Conservation (phyloP, 192 early-diverging fungal species). For the Backusella macrospora region DNA sequence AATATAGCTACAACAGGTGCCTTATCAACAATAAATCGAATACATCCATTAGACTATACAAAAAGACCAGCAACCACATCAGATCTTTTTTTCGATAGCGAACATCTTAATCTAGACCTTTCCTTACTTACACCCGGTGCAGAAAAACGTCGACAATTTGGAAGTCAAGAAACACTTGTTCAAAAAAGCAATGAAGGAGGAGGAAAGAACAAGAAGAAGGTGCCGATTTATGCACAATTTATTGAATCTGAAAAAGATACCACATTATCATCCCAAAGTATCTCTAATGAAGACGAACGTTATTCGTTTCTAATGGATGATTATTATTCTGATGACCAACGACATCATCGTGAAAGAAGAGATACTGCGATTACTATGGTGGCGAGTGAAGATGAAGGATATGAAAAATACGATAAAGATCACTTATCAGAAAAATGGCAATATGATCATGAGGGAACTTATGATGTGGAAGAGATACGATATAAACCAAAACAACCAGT, state of each 20-base stretch:
- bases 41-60: conserved; percentile 6
- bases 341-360: neutral
- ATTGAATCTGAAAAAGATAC: conserved; percentile 17
- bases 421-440: conserved; percentile 1
- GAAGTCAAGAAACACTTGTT: conserved; percentile 33
- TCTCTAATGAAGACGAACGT: neutral
- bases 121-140: neutral
- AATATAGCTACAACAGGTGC: neutral
- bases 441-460: neutral
- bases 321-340: neutral
- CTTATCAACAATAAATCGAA: neutral
- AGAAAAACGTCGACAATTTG: neutral
- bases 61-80: neutral
- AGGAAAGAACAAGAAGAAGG: conserved; percentile 8
- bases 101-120: conserved; percentile 11
- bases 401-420: neutral
- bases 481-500: neutral
- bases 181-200: neutral
- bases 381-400: neutral
- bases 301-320: neutral
- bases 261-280: neutral
- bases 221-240: conserved; percentile 19
- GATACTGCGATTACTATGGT: neutral
- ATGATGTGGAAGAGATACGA: conserved; percentile 5
- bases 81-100: conserved; percentile 1